Evolutionary conservation across 2,329 filamentous ascomycete genomes (phyloP).

Genomic region (Colletotrichum tamarilloi): DNA sequence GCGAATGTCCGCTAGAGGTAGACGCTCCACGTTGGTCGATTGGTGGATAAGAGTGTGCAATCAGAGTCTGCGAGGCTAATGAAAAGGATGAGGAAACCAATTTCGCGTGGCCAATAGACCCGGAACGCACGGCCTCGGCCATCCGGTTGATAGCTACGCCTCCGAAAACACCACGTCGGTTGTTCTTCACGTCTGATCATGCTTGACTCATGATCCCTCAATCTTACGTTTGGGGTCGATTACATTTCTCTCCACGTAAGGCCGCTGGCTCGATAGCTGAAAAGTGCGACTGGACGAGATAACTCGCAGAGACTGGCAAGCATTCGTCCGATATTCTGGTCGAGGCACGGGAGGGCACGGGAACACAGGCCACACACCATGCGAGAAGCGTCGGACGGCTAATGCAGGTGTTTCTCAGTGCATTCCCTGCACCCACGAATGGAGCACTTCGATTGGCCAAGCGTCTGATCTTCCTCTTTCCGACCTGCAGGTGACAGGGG

Average conservation of each 20-base stretch:
- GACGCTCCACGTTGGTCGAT: not conserved
- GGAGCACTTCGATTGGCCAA: not conserved
- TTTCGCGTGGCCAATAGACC: not conserved
- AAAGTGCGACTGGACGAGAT: not conserved
- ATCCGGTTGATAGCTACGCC: not conserved
- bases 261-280: not conserved
- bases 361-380: not conserved
- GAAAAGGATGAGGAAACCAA: not conserved
- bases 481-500: slow-evolving; percentile 17
- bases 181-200: not conserved
- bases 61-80: not conserved
- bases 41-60: not conserved
- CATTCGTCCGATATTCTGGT: not conserved
- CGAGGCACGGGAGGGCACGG: not conserved
- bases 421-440: not conserved
- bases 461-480: not conserved
- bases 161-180: not conserved
- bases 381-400: not conserved
- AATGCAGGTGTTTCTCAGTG: slow-evolving; percentile 23
- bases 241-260: not conserved
- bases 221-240: not conserved
- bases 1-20: not conserved
- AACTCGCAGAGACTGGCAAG: not conserved
- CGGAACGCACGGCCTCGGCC: not conserved
- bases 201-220: not conserved